These are phyloP conservation scores for Didymella segeticola DNA, from an alignment of 2,329 filamentous ascomycete species.

Conservation along the genomic window DNA sequence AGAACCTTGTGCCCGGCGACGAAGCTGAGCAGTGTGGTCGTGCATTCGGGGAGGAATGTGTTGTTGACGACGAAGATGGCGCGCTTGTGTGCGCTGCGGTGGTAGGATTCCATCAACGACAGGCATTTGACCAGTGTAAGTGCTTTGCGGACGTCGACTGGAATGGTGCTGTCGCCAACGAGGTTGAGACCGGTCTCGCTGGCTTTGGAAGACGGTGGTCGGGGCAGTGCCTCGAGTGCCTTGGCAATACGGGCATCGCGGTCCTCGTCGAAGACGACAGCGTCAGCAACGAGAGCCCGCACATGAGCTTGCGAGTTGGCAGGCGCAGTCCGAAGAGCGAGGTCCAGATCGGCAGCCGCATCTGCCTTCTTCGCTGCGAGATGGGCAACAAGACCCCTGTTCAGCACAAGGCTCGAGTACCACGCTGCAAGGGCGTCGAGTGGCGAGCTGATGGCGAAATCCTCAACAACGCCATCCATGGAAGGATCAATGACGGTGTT, in stretches of 20 bases:
- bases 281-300: conserved; percentile 64
- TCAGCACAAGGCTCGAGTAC: conserved; percentile 80
- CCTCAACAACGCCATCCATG: conserved; percentile 84
- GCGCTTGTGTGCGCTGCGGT: conserved; percentile 43
- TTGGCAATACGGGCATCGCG: conserved; percentile 59
- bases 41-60: conserved; percentile 48
- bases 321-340: conserved; percentile 77
- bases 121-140: conserved; percentile 67
- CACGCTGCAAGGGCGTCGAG: conserved; percentile 90
- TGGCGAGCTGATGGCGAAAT: conserved; percentile 82
- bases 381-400: conserved; percentile 70
- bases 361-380: conserved; percentile 61
- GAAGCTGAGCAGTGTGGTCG: conserved; percentile 55
- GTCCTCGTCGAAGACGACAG: conserved; percentile 62
- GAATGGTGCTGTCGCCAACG: conserved; percentile 62
- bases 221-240: conserved; percentile 61
- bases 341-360: conserved; percentile 64
- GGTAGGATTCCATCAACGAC: conserved; percentile 54
- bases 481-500: conserved; percentile 71
- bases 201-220: conserved; percentile 43
- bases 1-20: conserved; percentile 54
- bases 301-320: conserved; percentile 74
- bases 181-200: conserved; percentile 50
- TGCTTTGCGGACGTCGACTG: conserved; percentile 63
- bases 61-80: conserved; percentile 51